Percentiles rank a stretch among this genome's conserved stretches.
Evolutionary conservation across 352 stramenopile genomes (phyloP).

Genomic region (Globisporangium abappressorium): DNA sequence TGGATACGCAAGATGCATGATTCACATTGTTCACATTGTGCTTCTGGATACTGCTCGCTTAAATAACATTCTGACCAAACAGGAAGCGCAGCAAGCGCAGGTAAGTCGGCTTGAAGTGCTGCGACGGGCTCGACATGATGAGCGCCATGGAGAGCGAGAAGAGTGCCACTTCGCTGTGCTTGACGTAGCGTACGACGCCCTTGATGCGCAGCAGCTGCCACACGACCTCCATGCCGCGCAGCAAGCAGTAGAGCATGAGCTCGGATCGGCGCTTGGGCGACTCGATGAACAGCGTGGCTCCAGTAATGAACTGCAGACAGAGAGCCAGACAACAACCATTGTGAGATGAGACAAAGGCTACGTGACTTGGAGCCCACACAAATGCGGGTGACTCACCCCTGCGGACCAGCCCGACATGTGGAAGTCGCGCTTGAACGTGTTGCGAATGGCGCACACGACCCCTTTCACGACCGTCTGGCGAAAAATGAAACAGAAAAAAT

Average conservation of each 20-base stretch:
- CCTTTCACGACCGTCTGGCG: slow-evolving; percentile 63
- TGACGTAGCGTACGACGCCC: slow-evolving; percentile 65
- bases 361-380: background rate
- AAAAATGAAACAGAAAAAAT: slow-evolving; percentile 1
- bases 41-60: slow-evolving; percentile 8
- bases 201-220: slow-evolving; percentile 69
- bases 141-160: slow-evolving; percentile 83
- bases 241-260: slow-evolving; percentile 80
- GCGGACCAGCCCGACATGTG: slow-evolving; percentile 33
- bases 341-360: background rate
- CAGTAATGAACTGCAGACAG: slow-evolving; percentile 42
- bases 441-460: slow-evolving; percentile 62
- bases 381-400: slow-evolving; percentile 31
- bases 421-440: slow-evolving; percentile 64
- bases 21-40: background rate
- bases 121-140: slow-evolving; percentile 72
- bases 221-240: slow-evolving; percentile 67
- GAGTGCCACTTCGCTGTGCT: slow-evolving; percentile 67
- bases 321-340: background rate
- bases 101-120: slow-evolving; percentile 84
- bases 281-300: slow-evolving; percentile 67
- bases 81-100: slow-evolving; percentile 73
- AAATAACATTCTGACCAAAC: slow-evolving; percentile 76
- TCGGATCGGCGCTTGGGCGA: slow-evolving; percentile 76
- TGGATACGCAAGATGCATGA: background rate